Conservation (phyloP, 1,284 basidiomycete species). For the Leccinum laetum region DNA sequence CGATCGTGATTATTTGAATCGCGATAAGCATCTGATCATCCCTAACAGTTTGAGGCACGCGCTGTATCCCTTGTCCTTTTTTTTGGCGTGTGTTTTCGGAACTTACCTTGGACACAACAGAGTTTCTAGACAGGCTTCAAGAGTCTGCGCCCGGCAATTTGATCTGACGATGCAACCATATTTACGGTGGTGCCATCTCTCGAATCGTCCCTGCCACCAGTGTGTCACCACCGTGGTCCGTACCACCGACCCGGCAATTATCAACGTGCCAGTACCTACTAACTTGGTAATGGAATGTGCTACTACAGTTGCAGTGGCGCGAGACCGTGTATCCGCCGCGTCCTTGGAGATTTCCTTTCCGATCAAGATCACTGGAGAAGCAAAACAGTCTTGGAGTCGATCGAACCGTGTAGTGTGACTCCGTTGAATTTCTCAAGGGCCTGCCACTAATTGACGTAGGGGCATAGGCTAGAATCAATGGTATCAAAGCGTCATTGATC, state of each 20-base stretch:
- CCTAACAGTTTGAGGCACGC: slow-evolving; percentile 7
- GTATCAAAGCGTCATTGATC: background rate
- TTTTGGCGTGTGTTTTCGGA: background rate
- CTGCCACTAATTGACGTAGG: background rate
- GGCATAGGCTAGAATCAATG: background rate
- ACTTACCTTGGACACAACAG: background rate
- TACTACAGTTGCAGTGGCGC: background rate
- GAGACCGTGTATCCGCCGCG: background rate
- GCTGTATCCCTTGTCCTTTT: background rate
- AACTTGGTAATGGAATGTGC: background rate
- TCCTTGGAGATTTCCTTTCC: background rate
- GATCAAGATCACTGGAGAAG: background rate
- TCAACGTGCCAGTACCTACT: background rate
- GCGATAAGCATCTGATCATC: background rate
- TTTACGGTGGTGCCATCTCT: slow-evolving; percentile 3
- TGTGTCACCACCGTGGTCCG: background rate
- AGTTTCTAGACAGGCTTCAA: slow-evolving; percentile 1
- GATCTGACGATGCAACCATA: slow-evolving; percentile 3
- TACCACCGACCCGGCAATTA: background rate
- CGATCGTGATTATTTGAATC: slow-evolving; percentile 20
- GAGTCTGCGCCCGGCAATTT: slow-evolving; percentile 14
- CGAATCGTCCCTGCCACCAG: background rate
- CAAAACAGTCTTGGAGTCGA: background rate
- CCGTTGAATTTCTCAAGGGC: background rate
- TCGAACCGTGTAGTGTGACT: background rate